Evolutionary conservation across 306 rosid genomes (phyloP).

Genomic region (Potentilla sterilis): DNA sequence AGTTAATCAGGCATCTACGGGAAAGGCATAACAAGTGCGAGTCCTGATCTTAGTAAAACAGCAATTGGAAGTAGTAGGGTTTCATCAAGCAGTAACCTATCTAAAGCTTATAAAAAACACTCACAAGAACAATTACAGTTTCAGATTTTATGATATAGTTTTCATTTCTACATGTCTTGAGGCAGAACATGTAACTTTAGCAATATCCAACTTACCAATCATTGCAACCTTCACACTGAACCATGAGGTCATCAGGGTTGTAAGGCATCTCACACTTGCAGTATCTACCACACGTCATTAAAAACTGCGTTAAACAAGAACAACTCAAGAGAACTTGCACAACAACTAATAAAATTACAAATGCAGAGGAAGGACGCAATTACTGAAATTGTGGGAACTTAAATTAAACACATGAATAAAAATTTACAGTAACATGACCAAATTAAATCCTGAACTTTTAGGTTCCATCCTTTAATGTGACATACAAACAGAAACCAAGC

Average conservation of each 20-base stretch:
- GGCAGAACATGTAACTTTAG: constrained; percentile 5
- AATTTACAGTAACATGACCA: neutral
- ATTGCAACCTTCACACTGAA: constrained; percentile 90
- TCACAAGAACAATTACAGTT: neutral
- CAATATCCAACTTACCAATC: constrained; percentile 68
- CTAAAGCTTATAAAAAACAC: neutral
- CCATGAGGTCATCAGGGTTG: constrained; percentile 97
- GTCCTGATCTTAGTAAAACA: neutral
- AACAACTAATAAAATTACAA: neutral
- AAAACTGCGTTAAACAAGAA: constrained; percentile 9
- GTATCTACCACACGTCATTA: constrained; percentile 60
- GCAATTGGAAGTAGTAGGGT: neutral
- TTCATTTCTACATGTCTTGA: neutral
- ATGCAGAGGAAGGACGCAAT: neutral
- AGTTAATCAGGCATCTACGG: neutral
- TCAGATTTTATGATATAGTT: neutral
- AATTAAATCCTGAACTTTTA: neutral
- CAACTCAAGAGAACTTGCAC: constrained; percentile 15
- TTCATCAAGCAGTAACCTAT: neutral
- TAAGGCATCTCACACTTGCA: constrained; percentile 99
- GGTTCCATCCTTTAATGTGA: neutral
- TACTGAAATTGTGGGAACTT: neutral
- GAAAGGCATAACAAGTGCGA: neutral
- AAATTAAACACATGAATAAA: neutral
- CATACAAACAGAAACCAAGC: neutral